Base-by-base conservation (phyloP, 306 rosid genomes). In the Casuarina glauca region DNA sequence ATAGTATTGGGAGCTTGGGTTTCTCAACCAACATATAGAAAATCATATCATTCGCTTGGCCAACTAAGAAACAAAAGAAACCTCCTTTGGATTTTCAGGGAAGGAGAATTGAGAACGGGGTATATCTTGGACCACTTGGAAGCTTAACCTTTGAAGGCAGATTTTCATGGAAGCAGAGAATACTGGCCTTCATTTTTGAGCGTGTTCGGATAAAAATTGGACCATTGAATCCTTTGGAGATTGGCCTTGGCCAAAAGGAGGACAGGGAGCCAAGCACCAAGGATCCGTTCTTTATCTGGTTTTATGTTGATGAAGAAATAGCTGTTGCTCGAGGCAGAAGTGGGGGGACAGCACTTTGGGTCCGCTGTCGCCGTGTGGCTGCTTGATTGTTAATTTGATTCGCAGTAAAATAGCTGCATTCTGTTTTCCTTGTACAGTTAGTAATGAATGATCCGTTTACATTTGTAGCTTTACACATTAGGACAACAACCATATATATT, bases 321-420 rank as follows among this genome's bases (percentile, higher is more conserved):
- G 98, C 97, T 36, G 97, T 95, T 84, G 99, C 97, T 80, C 92
- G 96, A 68, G 99, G 97, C 68, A 85, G 86, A 81, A 81, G 97
- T 74, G 97, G 97, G 43, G 97, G 99, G 36, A 92, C 97, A 78
- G 97, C 97, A 32, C 89, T 91, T 70, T 93, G 98, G 99, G 88
- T 97, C 74, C 88, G 90, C 63, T 94, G 98, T 86, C 83, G 19
- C 38, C 94, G 73, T 72, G 89, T 90, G 73, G 17, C 62, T 44
- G 13, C 71, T 70, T 90, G 84, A 87, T 58, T 3, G 3, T 48
- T 9, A 9, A 48, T 48, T 48, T 74, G 16, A 16, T 9, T 66
- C 75, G 50, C 70, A 74, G 10, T 13, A 43, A 42, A 74, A 74
- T 76, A 66, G 1, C 26, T 39, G 71, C 49, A 17, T 10, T 12